Evolutionary conservation across 179 eudicot species (phyloP), one percentile per base, ranked within the genome.

Genomic region (Actinidia polygama): DNA sequence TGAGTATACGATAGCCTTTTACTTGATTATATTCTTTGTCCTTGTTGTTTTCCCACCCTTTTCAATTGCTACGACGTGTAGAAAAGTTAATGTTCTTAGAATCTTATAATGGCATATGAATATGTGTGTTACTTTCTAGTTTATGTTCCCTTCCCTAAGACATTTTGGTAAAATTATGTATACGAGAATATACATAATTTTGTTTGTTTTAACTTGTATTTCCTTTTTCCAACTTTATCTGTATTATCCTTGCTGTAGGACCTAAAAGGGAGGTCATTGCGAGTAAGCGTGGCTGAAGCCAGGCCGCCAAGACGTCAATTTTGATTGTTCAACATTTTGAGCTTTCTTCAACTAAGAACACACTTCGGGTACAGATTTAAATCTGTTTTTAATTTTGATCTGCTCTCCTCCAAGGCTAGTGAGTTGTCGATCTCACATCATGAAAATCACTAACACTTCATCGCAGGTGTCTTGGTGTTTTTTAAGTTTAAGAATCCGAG

Each of bases 231-330:
- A 26, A 53, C 44, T 83, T 74, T 7, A 40, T 30, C 55, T 50
- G 10, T 73, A 16, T 49, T 46, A 30, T 57, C 51, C 79, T 16
- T 84, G 59, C 79, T 92, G 88, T 88, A 97, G 99, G 99, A 97
- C 82, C 82, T 97, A 7, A 81, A 87, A 40, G 99, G 99, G 30
- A 89, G 99, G 87, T 30, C 88, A 68, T 95, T 97, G 75, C 94
- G 98, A 73, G 98, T 97, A 55, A 87, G 90, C 82, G 84, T 83
- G 73, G 99, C 99, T 23, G 98, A 93, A 89, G 86, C 92, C 64
- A 93, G 91, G 80, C 94, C 87, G 80, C 94, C 87, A 53, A 88
- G 88, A 87, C 94, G 95, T 62, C 86, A 73, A 30, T 90, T 89
- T 89, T 93, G 77, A 88, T 51, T 7, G 3, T 30, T 47, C 19